These are phyloP conservation scores for Spiromastix sp. DNA, from an alignment of 2,329 filamentous ascomycete species.

Conservation along the genomic window DNA sequence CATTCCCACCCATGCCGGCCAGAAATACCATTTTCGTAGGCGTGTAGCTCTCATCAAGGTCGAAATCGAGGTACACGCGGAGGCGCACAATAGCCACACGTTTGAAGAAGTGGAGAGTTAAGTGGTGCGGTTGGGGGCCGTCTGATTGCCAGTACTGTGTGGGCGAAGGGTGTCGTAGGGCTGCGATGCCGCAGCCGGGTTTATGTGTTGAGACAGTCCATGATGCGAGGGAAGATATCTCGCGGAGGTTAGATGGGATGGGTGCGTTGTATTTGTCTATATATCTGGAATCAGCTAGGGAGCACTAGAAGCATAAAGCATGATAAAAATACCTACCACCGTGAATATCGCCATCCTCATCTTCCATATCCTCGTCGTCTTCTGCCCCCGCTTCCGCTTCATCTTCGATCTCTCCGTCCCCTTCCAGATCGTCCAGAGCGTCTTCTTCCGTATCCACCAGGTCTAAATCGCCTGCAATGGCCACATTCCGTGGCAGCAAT, in stretches of 20 bases:
- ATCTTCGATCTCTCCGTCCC: constrained; percentile 9
- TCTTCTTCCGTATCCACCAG: constrained; percentile 8
- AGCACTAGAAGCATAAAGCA: background rate
- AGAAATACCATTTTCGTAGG: constrained; percentile 84
- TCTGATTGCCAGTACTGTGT: constrained; percentile 56
- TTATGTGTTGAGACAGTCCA: constrained; percentile 56
- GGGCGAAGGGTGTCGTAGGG: constrained; percentile 48
- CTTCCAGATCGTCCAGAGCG: constrained; percentile 7
- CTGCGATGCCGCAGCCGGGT: constrained; percentile 50
- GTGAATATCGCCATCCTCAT: constrained; percentile 24
- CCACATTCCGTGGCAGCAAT: too few relatives aligned
- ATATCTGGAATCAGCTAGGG: background rate
- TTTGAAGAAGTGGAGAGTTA: constrained; percentile 54
- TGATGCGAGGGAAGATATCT: constrained; percentile 55
- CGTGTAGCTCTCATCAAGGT: constrained; percentile 90
- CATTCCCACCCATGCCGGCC: constrained; percentile 83
- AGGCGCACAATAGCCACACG: constrained; percentile 41
- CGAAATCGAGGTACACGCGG: constrained; percentile 65
- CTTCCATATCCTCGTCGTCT: constrained; percentile 15
- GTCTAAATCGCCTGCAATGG: constrained; percentile 1
- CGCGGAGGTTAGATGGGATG: constrained; percentile 40
- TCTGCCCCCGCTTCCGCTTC: constrained; percentile 12
- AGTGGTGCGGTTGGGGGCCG: constrained; percentile 53
- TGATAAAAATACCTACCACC: constrained; percentile 16
- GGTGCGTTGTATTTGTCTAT: constrained; percentile 26